Percentiles rank a stretch among this genome's conserved stretches.
These are phyloP conservation scores for Aspergillus biplanus DNA, from an alignment of 495 filamentous ascomycete species.

Conservation along the genomic window DNA sequence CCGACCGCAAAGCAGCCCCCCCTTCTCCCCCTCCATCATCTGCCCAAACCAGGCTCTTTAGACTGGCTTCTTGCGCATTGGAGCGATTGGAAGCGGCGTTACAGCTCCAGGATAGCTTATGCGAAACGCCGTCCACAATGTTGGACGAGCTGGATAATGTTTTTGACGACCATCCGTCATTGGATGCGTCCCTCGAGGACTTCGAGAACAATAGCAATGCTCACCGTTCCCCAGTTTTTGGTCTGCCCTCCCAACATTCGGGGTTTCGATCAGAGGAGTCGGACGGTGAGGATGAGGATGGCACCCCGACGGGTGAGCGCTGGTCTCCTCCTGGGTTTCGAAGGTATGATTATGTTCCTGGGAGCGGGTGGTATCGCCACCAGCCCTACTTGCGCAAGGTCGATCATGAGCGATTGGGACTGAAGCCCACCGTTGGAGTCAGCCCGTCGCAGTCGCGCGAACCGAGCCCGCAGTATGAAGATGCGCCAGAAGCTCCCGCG, in stretches of 20 bases:
- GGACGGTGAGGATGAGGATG: constrained; percentile 47
- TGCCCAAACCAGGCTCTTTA: constrained; percentile 15
- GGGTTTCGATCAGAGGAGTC: constrained; percentile 72
- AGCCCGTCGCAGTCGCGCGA: constrained; percentile 57
- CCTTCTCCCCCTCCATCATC: constrained; percentile 12
- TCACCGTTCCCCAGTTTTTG: constrained; percentile 57
- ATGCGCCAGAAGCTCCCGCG: constrained; percentile 47
- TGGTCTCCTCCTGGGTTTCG: constrained; percentile 66
- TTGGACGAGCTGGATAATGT: constrained; percentile 53
- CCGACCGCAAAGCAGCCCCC: constrained; percentile 23
- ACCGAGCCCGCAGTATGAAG: constrained; percentile 59
- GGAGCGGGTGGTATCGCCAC: constrained; percentile 66
- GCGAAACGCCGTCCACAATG: constrained; percentile 49
- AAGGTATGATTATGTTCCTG: constrained; percentile 49
- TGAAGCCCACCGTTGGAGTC: constrained; percentile 46
- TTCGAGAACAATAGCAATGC: constrained; percentile 64
- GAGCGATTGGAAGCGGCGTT: constrained; percentile 27
- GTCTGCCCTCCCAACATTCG: constrained; percentile 73
- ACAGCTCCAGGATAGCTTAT: constrained; percentile 25
- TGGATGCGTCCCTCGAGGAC: constrained; percentile 76
- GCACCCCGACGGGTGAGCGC: constrained; percentile 39
- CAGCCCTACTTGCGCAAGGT: constrained; percentile 49
- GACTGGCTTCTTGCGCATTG: constrained; percentile 24
- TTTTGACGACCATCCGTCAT: constrained; percentile 69
- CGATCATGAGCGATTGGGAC: constrained; percentile 35